Evolutionary conservation across 2,329 filamentous ascomycete genomes (phyloP), one percentile per base, ranked within the genome.

Genomic region (Claviceps pusilla): DNA sequence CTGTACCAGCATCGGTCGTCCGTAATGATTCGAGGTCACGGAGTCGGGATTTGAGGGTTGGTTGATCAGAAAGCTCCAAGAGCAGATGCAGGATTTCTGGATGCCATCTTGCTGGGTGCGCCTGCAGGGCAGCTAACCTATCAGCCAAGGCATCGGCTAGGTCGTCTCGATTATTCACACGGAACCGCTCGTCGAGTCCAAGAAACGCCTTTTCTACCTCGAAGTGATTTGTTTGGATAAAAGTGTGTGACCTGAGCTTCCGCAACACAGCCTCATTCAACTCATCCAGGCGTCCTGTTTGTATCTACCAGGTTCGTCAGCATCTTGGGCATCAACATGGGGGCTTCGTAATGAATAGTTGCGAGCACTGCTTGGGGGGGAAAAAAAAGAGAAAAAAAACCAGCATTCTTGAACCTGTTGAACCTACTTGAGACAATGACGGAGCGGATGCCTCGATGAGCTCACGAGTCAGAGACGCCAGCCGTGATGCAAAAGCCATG

Each of bases 151-250:
- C 82, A 55, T 90, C 83, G 12, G 89, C 88, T 31, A 96, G 72
- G 43, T 80, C 81, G 61, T 96, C 90, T 57, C 87, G 82, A 63
- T 86, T 84, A 50, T 88, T 76, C 53, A 97, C 77, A 37, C 82
- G 79, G 61, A 96, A 93, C 61, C 91, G 89, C 70, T 97, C 93
- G 60, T 90, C 84, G 3, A 96, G 73, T 1, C 87, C 87, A 50
- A 80, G 73, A 2, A 91, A 73, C 41, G 76, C 76, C 42, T 76
- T 76, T 43, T 77, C 71, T 24, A 90, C 79, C 48, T 86, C 82
- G 63, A 90, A 90, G 59, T 87, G 85, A 62, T 91, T 87, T 1
- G 84, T 87, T 42, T 84, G 78, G 39, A 78, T 71, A 64, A 79
- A 80, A 49, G 68, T 77, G 59, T 82, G 74, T 37, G 76, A 69